Conservation (phyloP, 2,329 filamentous ascomycete species). For the Escovopsis sp. region DNA sequence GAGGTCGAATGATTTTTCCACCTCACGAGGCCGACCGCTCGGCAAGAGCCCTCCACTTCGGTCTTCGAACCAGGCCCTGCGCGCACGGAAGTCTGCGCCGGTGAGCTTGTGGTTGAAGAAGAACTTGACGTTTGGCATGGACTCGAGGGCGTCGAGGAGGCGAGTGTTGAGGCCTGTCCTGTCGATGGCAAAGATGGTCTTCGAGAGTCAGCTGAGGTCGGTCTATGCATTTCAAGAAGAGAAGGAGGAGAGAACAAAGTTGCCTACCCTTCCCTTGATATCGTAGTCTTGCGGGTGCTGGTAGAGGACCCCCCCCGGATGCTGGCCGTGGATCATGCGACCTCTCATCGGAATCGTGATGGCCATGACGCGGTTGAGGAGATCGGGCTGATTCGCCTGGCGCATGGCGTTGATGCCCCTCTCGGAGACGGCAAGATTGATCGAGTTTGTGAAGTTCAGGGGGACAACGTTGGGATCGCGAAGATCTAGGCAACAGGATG, state of each 20-base stretch:
- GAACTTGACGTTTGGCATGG: constrained; percentile 75
- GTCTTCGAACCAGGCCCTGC: constrained; percentile 77
- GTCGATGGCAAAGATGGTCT: constrained; percentile 80
- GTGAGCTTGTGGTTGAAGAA: constrained; percentile 91
- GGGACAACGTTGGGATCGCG: constrained; percentile 69
- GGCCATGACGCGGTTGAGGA: constrained; percentile 59
- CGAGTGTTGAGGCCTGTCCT: constrained; percentile 68
- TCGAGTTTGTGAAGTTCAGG: constrained; percentile 95
- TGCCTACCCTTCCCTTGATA: constrained; percentile 60
- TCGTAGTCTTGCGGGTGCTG: constrained; percentile 87
- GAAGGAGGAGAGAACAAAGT: neutral
- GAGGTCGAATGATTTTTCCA: constrained; percentile 78
- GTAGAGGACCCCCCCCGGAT: constrained; percentile 48
- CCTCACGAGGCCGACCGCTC: constrained; percentile 43
- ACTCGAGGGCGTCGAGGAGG: constrained; percentile 69
- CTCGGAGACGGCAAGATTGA: constrained; percentile 89
- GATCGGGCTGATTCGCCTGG: constrained; percentile 46
- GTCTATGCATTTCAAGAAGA: neutral
- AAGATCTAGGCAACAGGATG: constrained; percentile 47
- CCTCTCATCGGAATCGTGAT: constrained; percentile 87
- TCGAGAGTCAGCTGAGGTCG: constrained; percentile 4
- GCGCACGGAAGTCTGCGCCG: constrained; percentile 66
- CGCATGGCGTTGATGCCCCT: constrained; percentile 81
- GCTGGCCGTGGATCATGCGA: constrained; percentile 81
- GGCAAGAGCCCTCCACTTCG: constrained; percentile 19